Conservation (phyloP, 768 basidiomycete species). For the Tephrocybe sp. region DNA sequence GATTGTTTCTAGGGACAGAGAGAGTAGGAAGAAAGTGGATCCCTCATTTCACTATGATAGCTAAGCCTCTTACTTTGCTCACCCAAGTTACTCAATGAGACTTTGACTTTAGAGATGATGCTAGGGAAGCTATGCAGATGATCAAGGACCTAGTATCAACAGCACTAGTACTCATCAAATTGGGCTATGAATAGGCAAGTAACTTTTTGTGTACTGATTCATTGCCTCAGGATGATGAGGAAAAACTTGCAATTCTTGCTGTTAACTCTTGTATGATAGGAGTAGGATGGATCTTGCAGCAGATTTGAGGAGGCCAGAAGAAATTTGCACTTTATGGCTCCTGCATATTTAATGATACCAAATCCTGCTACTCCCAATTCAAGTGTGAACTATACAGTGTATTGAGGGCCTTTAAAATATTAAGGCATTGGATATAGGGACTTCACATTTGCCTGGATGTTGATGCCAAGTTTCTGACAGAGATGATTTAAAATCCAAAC, state of each 20-base stretch:
- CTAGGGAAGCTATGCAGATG: slow-evolving; percentile 21
- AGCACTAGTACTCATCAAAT: slow-evolving; percentile 26
- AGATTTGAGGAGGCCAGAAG: slow-evolving; percentile 21
- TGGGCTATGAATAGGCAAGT: slow-evolving; percentile 28
- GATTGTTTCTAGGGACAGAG: slow-evolving; percentile 24
- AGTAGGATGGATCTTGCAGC: slow-evolving; percentile 34
- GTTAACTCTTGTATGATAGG: slow-evolving; percentile 33
- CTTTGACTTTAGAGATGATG: slow-evolving; percentile 25
- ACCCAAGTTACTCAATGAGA: slow-evolving; percentile 10
- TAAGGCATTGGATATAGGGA: slow-evolving; percentile 30
- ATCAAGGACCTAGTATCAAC: slow-evolving; percentile 21
- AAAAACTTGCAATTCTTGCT: slow-evolving; percentile 24
- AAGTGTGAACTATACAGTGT: slow-evolving; percentile 39
- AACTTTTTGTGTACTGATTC: background rate
- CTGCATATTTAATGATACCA: slow-evolving; percentile 30
- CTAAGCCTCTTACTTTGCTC: too few relatives aligned
- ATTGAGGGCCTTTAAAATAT: slow-evolving; percentile 28
- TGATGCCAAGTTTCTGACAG: slow-evolving; percentile 34
- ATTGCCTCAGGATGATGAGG: slow-evolving; percentile 11
- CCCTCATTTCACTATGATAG: slow-evolving; percentile 19
- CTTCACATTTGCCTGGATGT: slow-evolving; percentile 31
- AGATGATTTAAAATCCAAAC: slow-evolving; percentile 37
- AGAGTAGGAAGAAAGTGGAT: slow-evolving; percentile 27
- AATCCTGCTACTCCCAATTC: slow-evolving; percentile 33
- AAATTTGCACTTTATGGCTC: slow-evolving; percentile 29